These are phyloP conservation scores for Porpolomopsis calyptriformis DNA, from an alignment of 768 basidiomycete genomes.

Conservation along the genomic window DNA sequence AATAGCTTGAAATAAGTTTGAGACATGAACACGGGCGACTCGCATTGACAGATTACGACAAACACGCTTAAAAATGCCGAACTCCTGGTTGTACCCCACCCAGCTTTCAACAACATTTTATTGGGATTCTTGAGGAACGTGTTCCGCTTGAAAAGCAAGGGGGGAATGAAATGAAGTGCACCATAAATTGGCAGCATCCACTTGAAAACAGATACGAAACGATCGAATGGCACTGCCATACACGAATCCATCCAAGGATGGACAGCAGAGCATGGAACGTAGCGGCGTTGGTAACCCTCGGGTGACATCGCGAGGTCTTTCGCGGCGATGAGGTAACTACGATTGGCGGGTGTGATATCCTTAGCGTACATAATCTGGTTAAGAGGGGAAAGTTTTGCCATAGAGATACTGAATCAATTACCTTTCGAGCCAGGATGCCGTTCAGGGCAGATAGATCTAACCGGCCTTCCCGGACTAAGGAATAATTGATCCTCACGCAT, in stretches of 20 bases:
- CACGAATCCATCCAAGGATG: constrained; percentile 68
- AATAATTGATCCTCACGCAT: constrained; percentile 49
- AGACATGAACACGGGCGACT: constrained; percentile 14
- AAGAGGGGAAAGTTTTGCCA: background rate
- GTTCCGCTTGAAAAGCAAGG: constrained; percentile 69
- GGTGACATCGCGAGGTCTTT: constrained; percentile 23
- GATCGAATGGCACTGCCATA: constrained; percentile 44
- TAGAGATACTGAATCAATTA: constrained; percentile 17
- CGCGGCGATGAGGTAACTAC: constrained; percentile 34
- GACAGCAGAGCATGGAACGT: constrained; percentile 58
- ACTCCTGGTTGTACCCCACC: constrained; percentile 67
- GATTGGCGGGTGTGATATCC: constrained; percentile 49
- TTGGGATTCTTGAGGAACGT: constrained; percentile 56
- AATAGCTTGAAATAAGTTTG: background rate
- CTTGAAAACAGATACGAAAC: constrained; percentile 71
- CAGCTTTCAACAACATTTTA: constrained; percentile 52
- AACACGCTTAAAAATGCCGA: constrained; percentile 82
- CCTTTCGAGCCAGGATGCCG: constrained; percentile 37
- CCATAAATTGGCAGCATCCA: constrained; percentile 83
- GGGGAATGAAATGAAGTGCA: constrained; percentile 81
- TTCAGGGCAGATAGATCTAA: constrained; percentile 53
- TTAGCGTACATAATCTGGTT: constrained; percentile 6
- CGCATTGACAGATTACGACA: constrained; percentile 74
- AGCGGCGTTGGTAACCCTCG: constrained; percentile 37
- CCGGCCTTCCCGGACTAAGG: constrained; percentile 45